Evolutionary conservation across 169 alveolate species (phyloP), one percentile per base, ranked within the genome.

Genomic region (Cryptosporidium canis): DNA sequence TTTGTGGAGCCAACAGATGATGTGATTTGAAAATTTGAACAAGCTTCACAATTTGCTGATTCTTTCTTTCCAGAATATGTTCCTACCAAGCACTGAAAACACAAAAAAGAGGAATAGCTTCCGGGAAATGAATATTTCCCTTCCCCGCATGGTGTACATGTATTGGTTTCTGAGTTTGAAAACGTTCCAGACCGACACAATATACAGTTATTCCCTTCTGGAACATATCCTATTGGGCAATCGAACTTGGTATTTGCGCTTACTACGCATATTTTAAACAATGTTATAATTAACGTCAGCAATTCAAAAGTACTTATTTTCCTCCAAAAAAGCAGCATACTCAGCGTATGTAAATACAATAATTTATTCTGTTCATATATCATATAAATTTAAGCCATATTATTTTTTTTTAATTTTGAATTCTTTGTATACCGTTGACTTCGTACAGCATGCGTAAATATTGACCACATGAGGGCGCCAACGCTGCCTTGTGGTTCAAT

Each of bases 401-500:
- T 56, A 29, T 56, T 61, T 31, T 18, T 3, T 61, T 35, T 51
- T 12, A 35, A 29, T 18, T 35, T 27, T 66, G 1, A 8, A 39
- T 27, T 47, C 21, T 70, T 70, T 31, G 84, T 70, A 70, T 70
- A 70, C 67, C 67, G 66, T 70, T 70, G 84, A 70, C 84, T 39
- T 70, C 12, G 47, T 16, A 31, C 53, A 51, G 33, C 84, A 70
- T 70, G 84, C 84, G 67, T 27, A 48, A 48, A 48, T 7, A 31
- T 29, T 70, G 84, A 55, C 84, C 84, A 70, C 84, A 70, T 70
- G 84, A 70, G 47, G 67, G 84, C 84, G 84, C 84, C 84, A 70
- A 29, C 27, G 16, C 39, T 39, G 16, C 29, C 24, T 66, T 66
- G 53, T 66, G 53, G 53, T 66, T 66, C 41, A 4, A n/a, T n/a